These are phyloP conservation scores for Beta vulgaris DNA, from an alignment of 148 eudicot genomes.

Conservation along the genomic window DNA sequence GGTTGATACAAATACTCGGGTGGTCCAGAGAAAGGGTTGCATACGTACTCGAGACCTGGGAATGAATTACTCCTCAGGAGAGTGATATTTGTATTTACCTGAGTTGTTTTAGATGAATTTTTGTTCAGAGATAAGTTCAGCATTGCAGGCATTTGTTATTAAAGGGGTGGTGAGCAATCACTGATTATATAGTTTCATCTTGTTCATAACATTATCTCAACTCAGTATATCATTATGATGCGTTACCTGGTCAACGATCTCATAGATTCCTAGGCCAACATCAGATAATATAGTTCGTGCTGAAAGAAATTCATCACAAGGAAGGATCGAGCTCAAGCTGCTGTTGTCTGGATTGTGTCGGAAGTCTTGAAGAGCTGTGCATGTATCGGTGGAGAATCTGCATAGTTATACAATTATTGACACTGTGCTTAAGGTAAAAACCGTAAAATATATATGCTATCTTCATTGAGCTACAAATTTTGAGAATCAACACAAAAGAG, in stretches of 20 bases:
- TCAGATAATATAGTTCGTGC: constrained; percentile 46
- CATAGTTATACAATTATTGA: constrained; percentile 1
- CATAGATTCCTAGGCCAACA: constrained; percentile 48
- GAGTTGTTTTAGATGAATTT: constrained; percentile 13
- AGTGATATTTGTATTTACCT: constrained; percentile 64
- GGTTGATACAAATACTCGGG: constrained; percentile 57
- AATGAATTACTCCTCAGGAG: constrained; percentile 24
- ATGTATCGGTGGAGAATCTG: constrained; percentile 69
- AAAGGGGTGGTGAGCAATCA: not conserved
- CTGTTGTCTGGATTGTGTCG: constrained; percentile 59
- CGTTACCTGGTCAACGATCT: constrained; percentile 44
- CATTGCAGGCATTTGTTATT: not conserved
- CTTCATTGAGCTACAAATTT: not conserved
- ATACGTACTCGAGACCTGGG: constrained; percentile 44
- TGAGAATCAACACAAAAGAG: not conserved
- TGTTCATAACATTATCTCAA: not conserved
- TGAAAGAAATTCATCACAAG: constrained; percentile 61
- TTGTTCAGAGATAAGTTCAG: not conserved
- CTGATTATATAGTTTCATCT: not conserved
- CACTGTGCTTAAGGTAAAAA: not conserved
- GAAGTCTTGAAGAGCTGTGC: constrained; percentile 62
- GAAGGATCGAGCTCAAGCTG: constrained; percentile 76
- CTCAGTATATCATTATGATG: not conserved
- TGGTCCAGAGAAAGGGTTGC: constrained; percentile 86
- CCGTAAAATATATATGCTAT: not conserved